Base-by-base conservation (phyloP, 768 basidiomycete species). In the Strobilomyces confusus region DNA sequence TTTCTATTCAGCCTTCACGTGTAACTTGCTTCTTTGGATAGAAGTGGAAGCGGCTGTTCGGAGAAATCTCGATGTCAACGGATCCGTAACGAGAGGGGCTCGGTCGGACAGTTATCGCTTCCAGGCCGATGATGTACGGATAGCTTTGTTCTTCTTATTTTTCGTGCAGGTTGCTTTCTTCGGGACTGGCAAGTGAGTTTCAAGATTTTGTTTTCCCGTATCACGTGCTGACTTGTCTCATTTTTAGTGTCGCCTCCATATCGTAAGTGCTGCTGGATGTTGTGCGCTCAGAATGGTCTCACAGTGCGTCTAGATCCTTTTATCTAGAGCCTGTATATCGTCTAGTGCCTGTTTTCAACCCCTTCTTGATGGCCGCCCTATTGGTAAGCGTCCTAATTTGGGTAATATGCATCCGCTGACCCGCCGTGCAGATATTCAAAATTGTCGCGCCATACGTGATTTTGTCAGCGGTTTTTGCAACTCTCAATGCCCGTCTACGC, bases 261-360 rank as follows among this genome's bases (percentile, higher is more conserved):
- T 87, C 89, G 83, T 88, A 58, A 60, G 85, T 75, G 33, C 17
- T 26, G 1, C 49, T 20, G 49, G 4, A 15, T 17, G 26, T 11
- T 19, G 49, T 22, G n/a, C 43, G 29, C 19, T 23, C 37, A 38
- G 40, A 17, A 49, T 42, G 5, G 50, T 40, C 49, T 62, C 12
- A 48, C 29, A 14, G 20, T 8, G 22, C 15, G 6, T 30, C 26
- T 43, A 86, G 82, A 17, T 89, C 88, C 3, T 93, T 93, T 70
- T 93, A 94, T 67, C 77, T 93, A 19, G 90, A 86, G 37, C 91
- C 92, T 3, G 91, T 93, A 8, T 93, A 92, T 62, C 86, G 91
- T 17, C 76, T 94, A 15, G 85, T 93, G 57, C 89, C 91, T 1
- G 79, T 90, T 46, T 94, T 94, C 66, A 87, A 78, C 56, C 92